Evolutionary conservation across 1,284 basidiomycete genomes (phyloP).

Genomic region (Ganoderma sp.): DNA sequence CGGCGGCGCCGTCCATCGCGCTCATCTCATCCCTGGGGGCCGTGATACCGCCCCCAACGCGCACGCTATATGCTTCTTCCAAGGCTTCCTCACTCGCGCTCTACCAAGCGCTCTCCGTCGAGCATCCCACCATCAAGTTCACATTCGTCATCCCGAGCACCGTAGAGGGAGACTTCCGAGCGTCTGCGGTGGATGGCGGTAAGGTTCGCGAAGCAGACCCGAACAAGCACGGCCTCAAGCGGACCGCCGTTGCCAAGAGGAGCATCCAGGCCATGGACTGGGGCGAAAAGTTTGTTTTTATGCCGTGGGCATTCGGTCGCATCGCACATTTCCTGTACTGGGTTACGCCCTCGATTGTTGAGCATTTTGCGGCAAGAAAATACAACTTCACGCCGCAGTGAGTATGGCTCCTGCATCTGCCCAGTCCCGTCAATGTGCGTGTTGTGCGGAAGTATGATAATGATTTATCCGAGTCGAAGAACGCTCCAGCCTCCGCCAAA

Average conservation of each 20-base stretch:
- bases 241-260: slow-evolving; percentile 57
- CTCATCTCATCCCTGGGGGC: slow-evolving; percentile 84
- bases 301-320: slow-evolving; percentile 48
- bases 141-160: slow-evolving; percentile 64
- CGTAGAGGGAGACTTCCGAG: slow-evolving; percentile 80
- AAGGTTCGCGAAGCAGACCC: slow-evolving; percentile 58
- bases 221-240: slow-evolving; percentile 60
- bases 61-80: slow-evolving; percentile 84
- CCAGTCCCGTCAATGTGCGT: not conserved
- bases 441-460: slow-evolving; percentile 2
- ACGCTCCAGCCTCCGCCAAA: not conserved
- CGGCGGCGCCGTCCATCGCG: slow-evolving; percentile 74
- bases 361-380: slow-evolving; percentile 62
- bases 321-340: slow-evolving; percentile 62
- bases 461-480: not conserved
- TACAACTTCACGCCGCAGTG: slow-evolving; percentile 44
- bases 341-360: slow-evolving; percentile 62
- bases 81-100: slow-evolving; percentile 84
- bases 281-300: slow-evolving; percentile 60
- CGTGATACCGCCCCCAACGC: slow-evolving; percentile 84
- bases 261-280: slow-evolving; percentile 65
- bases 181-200: slow-evolving; percentile 74
- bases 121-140: slow-evolving; percentile 72
- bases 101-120: slow-evolving; percentile 80
- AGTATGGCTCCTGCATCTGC: not conserved